Percentiles rank a stretch among this genome's conserved stretches.
These are phyloP conservation scores for Ceratobasidium sp. DNA, from an alignment of 1,284 basidiomycete genomes.

Conservation along the genomic window DNA sequence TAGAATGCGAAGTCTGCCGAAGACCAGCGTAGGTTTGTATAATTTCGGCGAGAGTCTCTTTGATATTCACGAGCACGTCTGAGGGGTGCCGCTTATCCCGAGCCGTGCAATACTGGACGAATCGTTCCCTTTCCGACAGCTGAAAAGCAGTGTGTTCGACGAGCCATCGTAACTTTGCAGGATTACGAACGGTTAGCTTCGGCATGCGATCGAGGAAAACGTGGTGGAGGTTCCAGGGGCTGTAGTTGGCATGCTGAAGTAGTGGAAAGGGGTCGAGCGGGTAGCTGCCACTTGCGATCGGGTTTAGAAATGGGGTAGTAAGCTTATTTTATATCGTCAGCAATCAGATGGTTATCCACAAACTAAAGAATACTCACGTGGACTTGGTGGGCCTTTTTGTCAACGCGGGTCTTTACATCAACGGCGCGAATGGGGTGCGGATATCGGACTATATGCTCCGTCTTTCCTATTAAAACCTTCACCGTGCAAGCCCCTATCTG, in stretches of 20 bases:
- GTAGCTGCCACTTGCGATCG: background rate
- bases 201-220: constrained; percentile 27
- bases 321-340: background rate
- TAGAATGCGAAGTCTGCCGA: background rate
- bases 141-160: constrained; percentile 1
- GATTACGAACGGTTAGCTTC: constrained; percentile 3
- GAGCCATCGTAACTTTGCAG: constrained; percentile 12
- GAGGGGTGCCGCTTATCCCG: background rate
- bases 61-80: constrained; percentile 26
- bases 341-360: too few species aligned
- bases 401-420: background rate
- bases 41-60: constrained; percentile 8
- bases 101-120: constrained; percentile 4
- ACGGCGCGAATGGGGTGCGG: background rate
- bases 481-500: constrained; percentile 23
- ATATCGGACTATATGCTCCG: background rate
- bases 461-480: background rate
- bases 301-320: background rate
- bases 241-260: constrained; percentile 9
- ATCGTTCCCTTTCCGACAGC: constrained; percentile 17
- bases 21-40: constrained; percentile 24
- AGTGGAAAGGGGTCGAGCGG: constrained; percentile 2
- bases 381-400: background rate
- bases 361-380: background rate
- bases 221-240: constrained; percentile 34